Evolutionary conservation across 768 basidiomycete genomes (phyloP).

Genomic region (Boletus fagicola): DNA sequence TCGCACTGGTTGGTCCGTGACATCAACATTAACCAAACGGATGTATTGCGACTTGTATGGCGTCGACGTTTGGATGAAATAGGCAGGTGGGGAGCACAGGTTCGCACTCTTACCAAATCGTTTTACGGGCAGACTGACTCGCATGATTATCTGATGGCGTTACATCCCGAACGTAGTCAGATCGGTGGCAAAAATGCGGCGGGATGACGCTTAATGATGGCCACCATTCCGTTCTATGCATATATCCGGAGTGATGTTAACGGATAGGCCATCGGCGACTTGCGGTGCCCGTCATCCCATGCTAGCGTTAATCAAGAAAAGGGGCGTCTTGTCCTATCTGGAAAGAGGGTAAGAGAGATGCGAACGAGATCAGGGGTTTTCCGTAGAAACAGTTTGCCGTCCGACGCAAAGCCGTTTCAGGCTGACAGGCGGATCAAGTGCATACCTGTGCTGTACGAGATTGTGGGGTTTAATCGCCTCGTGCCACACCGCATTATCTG

Average conservation of each 20-base stretch:
- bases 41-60: not conserved
- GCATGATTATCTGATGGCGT: not conserved
- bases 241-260: not conserved
- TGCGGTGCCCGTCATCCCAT: not conserved
- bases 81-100: not conserved
- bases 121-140: not conserved
- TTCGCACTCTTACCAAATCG: not conserved
- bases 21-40: not conserved
- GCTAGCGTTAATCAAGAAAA: not conserved
- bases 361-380: not conserved
- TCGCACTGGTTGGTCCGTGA: not conserved
- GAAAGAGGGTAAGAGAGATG: not conserved
- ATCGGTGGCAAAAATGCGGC: not conserved
- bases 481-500: not conserved
- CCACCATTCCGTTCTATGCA: not conserved
- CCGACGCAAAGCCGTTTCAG: not conserved
- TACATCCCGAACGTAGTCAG: not conserved
- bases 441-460: too few species aligned
- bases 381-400: not conserved
- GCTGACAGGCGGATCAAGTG: not conserved
- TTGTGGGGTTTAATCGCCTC: not conserved
- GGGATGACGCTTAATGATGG: not conserved
- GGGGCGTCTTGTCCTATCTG: not conserved
- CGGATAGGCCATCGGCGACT: not conserved
- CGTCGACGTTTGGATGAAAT: not conserved